Percentiles rank a stretch among this genome's conserved stretches.
Evolutionary conservation across 495 filamentous ascomycete genomes (phyloP).

Genomic region (Aspergillus kassunensis): DNA sequence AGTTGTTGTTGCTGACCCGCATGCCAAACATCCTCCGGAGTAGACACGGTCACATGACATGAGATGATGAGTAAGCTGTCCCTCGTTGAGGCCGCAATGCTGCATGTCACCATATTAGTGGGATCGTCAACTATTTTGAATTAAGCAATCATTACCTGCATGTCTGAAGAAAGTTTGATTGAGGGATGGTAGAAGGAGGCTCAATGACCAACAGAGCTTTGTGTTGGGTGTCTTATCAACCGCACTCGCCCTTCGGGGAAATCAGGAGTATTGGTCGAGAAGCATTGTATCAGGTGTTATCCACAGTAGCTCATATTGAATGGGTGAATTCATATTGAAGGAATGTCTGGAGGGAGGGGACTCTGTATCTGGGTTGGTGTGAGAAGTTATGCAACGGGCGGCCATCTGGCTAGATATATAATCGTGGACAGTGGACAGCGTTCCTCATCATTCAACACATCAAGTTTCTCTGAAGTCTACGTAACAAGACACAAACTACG

Average conservation of each 20-base stretch:
- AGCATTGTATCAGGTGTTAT: too few species aligned
- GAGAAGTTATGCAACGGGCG: background rate
- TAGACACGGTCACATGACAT: constrained; percentile 1
- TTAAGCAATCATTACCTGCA: background rate
- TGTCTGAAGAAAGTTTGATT: constrained; percentile 1
- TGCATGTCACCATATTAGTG: constrained; percentile 2
- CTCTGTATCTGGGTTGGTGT: background rate
- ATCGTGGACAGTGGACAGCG: background rate
- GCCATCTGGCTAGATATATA: background rate
- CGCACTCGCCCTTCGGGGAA: background rate
- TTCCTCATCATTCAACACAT: constrained; percentile 4
- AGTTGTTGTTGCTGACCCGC: constrained; percentile 5
- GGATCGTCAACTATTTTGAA: background rate
- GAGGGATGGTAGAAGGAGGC: background rate
- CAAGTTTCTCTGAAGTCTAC: background rate
- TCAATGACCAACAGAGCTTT: background rate
- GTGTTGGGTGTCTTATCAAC: background rate
- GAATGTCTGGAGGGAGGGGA: background rate
- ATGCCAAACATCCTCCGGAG: too few species aligned
- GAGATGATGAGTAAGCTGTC: background rate
- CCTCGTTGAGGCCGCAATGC: background rate
- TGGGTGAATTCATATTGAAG: too few species aligned
- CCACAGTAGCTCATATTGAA: too few species aligned
- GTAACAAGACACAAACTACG: constrained; percentile 25
- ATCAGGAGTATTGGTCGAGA: background rate